Evolutionary conservation across 495 filamentous ascomycete species (phyloP), one percentile per base, ranked within the genome.

Genomic region (Penicillium flavigenum): DNA sequence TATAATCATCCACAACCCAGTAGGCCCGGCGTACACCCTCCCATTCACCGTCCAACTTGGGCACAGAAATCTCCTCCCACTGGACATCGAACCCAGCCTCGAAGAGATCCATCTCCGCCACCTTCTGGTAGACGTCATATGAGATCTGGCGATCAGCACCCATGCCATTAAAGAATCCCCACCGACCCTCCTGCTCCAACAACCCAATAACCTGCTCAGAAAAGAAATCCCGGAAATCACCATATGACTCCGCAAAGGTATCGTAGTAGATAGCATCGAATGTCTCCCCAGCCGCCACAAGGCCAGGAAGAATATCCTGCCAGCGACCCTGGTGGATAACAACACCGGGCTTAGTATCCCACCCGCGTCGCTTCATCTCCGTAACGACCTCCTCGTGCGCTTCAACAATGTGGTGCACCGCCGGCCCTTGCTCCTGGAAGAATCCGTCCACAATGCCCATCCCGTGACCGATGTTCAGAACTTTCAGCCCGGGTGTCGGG

Each of bases 261-360:
- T 98, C 95, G 64, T 96, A 98, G 76, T 97, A 98, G 54, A 98
- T 92, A 34, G 88, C 92, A 70, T 98, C 91, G 68, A 93, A 95
- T 24, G 84, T 74, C 44, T 86, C 78, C 7, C 86, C 86, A 46
- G 85, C 72, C n/a, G 83, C 80, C 0, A 94, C 72, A 8, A 98
- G 78, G 29, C 74, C 71, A 0, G 87, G 88, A 8, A 96, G 70
- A 0, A 96, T 77, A 60, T 96, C 87, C 72, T 96, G 91, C 92
- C 92, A 97, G 57, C 79, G 80, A 8, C 92, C 92, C 63, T 86
- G 80, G 63, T 89, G 85, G 29, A 91, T 76, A 11, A 70, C 70
- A 22, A 90, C 86, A 26, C 82, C 79, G 14, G 82, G 78, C 64
- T 86, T 88, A 42, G 83, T 75, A 58, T 80, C 73, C 86, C 87